Evolutionary conservation across 345 rosid species (phyloP), one percentile per base, ranked within the genome.

Genomic region (Garcia nutans): DNA sequence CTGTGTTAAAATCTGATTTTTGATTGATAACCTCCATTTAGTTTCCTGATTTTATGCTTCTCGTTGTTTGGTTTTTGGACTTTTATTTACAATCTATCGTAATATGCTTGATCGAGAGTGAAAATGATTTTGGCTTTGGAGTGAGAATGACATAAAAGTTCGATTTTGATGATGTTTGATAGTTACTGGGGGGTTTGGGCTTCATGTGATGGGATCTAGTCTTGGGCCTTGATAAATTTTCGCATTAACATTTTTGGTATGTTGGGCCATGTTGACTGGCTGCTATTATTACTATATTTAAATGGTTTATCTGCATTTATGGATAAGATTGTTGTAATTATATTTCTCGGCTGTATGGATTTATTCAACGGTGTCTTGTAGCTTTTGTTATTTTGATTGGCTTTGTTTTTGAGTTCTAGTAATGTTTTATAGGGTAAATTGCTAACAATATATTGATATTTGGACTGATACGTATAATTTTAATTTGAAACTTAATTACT

Each of bases 171-270:
- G 24, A 59, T 42, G 69, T n/a, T 66, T 41, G 33, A 66, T 72
- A 26, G 67, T 44, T 7, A 44, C n/a, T 24, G 16, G 0, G 6
- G 64, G 16, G 2, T 4, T 5, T 5, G 41, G 41, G 74, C 26
- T 59, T 59, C 45, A 19, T 60, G 1, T 9, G 28, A 10, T 8
- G 20, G 45, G 65, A 65, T 65, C 65, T 65, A 57, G 60, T 50
- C 6, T 74, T 62, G 76, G 58, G 56, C 72, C 17, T 67, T 63
- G 12, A 11, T 47, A 52, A 55, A 15, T 68, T 64, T 68, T 68
- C 11, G 23, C 10, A 24, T 20, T 60, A 9, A 23, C 12, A 23
- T 1, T 20, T 44, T 23, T 68, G 19, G 24, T 56, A 13, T 68
- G 59, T 68, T 49, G 13, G 24, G 15, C 50, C 49, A 7, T 41